Evolutionary conservation across 805 yeast genomes (phyloP).

Genomic region (Komagataella pseudopastoris): DNA sequence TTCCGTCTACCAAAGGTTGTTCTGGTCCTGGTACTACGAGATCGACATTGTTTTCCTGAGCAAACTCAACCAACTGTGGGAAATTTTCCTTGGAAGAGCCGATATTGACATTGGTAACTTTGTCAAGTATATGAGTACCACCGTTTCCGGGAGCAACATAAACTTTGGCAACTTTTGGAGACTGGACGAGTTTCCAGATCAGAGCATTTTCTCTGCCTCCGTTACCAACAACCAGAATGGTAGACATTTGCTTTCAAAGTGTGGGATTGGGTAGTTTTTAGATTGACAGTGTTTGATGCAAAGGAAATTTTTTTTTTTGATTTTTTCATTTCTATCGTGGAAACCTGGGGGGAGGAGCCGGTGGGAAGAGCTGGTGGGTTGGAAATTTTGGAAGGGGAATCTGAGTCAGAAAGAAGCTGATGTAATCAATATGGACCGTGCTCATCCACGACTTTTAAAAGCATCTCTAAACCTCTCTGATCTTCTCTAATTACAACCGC

Average conservation of each 20-base stretch:
- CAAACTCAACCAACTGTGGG: conserved; percentile 56
- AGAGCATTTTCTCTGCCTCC: conserved; percentile 99
- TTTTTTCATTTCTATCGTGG: background rate
- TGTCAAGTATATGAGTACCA: conserved; percentile 52
- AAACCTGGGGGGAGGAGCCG: background rate
- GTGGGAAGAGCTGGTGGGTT: background rate
- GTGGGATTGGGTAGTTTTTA: background rate
- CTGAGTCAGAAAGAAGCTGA: background rate
- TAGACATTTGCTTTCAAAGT: conserved; percentile 11
- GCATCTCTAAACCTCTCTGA: background rate
- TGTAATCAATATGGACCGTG: no score
- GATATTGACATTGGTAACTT: conserved; percentile 60
- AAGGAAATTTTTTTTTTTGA: background rate
- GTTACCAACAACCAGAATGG: conserved; percentile 80
- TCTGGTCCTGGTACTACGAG: conserved; percentile 98
- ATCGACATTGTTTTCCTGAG: conserved; percentile 46
- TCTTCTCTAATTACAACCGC: background rate
- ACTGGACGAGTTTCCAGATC: conserved; percentile 81
- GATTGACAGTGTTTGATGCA: background rate
- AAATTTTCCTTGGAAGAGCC: conserved; percentile 59
- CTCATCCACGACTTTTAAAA: no score
- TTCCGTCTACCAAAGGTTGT: conserved; percentile 94
- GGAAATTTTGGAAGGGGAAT: background rate
- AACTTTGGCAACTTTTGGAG: conserved; percentile 54
- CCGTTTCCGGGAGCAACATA: conserved; percentile 97